A percentile compares a stretch with the other conserved stretches of the same genome.
These are phyloP conservation scores for cucumber (Cucumis sativus) DNA, from an alignment of 306 rosid species.

Conservation along the genomic window DNA sequence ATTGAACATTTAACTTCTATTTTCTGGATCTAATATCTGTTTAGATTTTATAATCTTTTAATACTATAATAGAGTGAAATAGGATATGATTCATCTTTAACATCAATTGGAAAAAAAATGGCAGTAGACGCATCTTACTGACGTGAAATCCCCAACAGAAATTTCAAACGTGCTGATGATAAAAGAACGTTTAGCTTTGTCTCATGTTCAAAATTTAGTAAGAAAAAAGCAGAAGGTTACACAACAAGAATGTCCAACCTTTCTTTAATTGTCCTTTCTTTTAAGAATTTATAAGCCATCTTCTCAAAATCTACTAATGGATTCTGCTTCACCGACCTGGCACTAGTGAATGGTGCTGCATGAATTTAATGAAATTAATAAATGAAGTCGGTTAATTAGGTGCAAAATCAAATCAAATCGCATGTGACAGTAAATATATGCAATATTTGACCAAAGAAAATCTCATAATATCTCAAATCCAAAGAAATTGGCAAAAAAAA, in stretches of 20 bases:
- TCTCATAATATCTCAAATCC: not conserved
- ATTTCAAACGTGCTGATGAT: no score
- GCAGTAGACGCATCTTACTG: no score
- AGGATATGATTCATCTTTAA: no score
- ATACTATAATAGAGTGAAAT: no score
- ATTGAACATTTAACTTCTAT: no score
- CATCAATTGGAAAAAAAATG: no score
- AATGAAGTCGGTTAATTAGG: not conserved
- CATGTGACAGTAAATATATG: not conserved
- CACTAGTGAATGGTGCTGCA: not conserved
- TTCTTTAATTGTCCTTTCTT: not conserved
- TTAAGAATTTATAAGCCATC: not conserved
- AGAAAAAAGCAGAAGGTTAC: not conserved
- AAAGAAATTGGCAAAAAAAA: not conserved
- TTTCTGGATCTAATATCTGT: no score
- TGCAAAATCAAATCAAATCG: not conserved
- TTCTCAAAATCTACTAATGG: not conserved
- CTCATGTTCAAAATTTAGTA: no score
- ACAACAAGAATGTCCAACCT: not conserved
- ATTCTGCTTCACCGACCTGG: not conserved
- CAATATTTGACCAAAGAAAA: not conserved
- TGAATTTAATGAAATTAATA: not conserved
- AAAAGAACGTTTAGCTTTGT: no score
- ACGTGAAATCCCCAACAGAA: no score
- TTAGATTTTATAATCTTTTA: no score